Conservation (phyloP, 2,329 filamentous ascomycete genomes). For the Chlorencoelia australis region DNA sequence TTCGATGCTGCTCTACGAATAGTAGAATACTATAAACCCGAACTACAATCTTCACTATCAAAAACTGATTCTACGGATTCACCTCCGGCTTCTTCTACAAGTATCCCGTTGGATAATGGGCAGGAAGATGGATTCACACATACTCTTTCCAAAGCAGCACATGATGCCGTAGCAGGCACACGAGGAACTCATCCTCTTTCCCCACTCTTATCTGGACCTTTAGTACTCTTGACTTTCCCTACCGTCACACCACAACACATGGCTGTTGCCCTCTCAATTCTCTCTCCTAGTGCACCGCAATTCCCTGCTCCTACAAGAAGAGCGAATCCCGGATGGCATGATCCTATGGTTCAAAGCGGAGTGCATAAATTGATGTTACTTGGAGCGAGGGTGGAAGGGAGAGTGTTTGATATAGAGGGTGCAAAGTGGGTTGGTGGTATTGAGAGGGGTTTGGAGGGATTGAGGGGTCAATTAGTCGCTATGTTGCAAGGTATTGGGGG, state of each 20-base stretch:
- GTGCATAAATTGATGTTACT: conserved; percentile 80
- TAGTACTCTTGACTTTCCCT: conserved; percentile 74
- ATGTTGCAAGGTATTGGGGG: conserved; percentile 75
- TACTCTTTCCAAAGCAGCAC: conserved; percentile 40
- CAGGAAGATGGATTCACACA: conserved; percentile 37
- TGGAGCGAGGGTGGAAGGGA: conserved; percentile 78
- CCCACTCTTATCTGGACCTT: conserved; percentile 69
- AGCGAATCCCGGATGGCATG: conserved; percentile 72
- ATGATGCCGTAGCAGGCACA: conserved; percentile 29
- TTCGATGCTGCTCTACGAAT: conserved; percentile 77
- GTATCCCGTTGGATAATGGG: conserved; percentile 8
- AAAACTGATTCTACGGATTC: conserved; percentile 14
- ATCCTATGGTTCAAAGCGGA: conserved; percentile 66
- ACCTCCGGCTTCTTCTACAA: conserved; percentile 15
- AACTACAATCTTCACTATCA: conserved; percentile 23
- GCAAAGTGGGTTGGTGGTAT: conserved; percentile 66
- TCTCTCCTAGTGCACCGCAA: conserved; percentile 58
- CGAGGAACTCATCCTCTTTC: conserved; percentile 52
- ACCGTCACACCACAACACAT: conserved; percentile 75
- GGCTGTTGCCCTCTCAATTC: conserved; percentile 67
- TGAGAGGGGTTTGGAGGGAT: conserved; percentile 66
- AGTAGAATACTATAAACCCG: conserved; percentile 68
- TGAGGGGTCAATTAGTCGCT: conserved; percentile 71
- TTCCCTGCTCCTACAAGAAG: conserved; percentile 73
- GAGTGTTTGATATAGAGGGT: conserved; percentile 29